Evolutionary conservation across 169 alveolate species (phyloP).

Genomic region (Eimeria sp.): DNA sequence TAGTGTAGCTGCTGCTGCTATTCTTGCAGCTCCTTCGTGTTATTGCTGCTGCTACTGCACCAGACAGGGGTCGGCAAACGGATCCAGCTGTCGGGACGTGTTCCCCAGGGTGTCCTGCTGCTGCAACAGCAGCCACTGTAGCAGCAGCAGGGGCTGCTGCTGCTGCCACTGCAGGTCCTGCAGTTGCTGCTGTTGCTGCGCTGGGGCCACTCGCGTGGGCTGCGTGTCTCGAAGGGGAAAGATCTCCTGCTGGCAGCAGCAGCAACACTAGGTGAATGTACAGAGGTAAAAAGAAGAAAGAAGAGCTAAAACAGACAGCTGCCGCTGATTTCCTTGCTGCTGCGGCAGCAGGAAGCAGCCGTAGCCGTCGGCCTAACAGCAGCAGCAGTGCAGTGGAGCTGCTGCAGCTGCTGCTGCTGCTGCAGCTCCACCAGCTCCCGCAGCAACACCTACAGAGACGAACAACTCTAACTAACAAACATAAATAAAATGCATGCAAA

Average conservation of each 20-base stretch:
- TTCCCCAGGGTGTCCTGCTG: neutral
- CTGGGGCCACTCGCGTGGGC: slow-evolving; percentile 23
- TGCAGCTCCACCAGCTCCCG: slow-evolving; percentile 14
- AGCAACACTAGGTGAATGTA: slow-evolving; percentile 10
- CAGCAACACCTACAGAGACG: slow-evolving; percentile 29
- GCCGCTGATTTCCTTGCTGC: slow-evolving; percentile 17
- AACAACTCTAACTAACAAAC: neutral
- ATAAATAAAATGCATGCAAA: neutral
- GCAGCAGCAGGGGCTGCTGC: neutral
- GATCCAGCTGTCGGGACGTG: neutral
- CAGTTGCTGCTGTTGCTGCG: slow-evolving; percentile 13
- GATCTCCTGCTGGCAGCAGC: neutral
- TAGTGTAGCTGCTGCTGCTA: slow-evolving; percentile 18
- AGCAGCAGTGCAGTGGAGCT: slow-evolving; percentile 31
- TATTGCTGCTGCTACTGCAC: slow-evolving; percentile 1
- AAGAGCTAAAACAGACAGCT: neutral
- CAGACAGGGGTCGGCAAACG: neutral
- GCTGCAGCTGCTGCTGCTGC: slow-evolving; percentile 21
- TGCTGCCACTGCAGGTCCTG: slow-evolving; percentile 28
- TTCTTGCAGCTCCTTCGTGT: neutral
- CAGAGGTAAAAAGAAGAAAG: neutral
- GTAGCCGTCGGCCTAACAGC: neutral
- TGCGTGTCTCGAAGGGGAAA: neutral
- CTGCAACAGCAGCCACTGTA: neutral
- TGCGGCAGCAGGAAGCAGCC: neutral